A percentile compares a stretch with the other conserved stretches of the same genome.
Conservation (phyloP, 2,329 filamentous ascomycete genomes). For the Aspergillus terreus region DNA sequence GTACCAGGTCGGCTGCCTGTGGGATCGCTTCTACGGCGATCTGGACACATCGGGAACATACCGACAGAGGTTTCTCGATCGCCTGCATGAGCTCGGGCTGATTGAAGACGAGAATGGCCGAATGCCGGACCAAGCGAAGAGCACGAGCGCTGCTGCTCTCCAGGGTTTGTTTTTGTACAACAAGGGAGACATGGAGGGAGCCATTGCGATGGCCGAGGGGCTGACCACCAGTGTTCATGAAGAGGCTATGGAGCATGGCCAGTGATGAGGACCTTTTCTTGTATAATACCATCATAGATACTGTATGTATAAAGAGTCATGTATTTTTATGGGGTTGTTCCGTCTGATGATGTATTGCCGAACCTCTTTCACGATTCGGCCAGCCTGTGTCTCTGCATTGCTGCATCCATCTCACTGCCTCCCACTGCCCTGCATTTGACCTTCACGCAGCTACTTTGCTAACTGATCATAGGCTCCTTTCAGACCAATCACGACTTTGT, state of each 20-base stretch:
- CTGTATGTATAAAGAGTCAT: slow-evolving; percentile 1
- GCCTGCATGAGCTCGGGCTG: slow-evolving; percentile 66
- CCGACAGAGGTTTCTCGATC: slow-evolving; percentile 66
- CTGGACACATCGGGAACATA: slow-evolving; percentile 63
- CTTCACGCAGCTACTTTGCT: too few relatives aligned
- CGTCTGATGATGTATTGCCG: too few relatives aligned
- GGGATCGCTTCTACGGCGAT: slow-evolving; percentile 92
- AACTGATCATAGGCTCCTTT: too few relatives aligned
- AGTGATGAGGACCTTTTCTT: slow-evolving; percentile 16
- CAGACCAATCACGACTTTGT: too few relatives aligned
- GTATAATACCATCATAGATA: slow-evolving; percentile 14
- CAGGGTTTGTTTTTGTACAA: slow-evolving; percentile 95
- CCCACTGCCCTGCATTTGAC: too few relatives aligned
- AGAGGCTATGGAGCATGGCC: slow-evolving; percentile 20
- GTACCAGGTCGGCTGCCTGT: slow-evolving; percentile 81
- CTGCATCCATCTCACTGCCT: too few relatives aligned
- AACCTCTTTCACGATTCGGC: too few relatives aligned
- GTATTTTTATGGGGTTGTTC: slow-evolving; percentile 1
- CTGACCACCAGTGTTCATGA: slow-evolving; percentile 31
- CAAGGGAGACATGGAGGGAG: slow-evolving; percentile 84
- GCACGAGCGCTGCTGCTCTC: slow-evolving; percentile 82
- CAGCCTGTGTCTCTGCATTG: too few relatives aligned
- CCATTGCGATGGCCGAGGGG: slow-evolving; percentile 70
- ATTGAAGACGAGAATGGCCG: slow-evolving; percentile 56
- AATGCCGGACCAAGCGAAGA: slow-evolving; percentile 44